Evolutionary conservation across 2,329 filamentous ascomycete species (phyloP).

Genomic region (Paecilomyces niveus): DNA sequence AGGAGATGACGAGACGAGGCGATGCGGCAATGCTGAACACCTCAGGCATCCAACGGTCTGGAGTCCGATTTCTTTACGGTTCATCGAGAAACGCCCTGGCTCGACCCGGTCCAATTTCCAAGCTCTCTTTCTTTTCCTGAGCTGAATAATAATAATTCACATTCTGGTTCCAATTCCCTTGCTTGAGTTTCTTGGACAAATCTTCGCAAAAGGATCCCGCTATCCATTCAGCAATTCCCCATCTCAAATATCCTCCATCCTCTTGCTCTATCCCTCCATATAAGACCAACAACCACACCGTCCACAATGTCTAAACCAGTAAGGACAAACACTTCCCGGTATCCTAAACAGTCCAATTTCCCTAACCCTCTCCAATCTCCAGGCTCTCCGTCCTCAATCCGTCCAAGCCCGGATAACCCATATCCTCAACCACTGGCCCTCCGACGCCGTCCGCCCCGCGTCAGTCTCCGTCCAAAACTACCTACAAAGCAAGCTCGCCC

Average conservation of each 20-base stretch:
- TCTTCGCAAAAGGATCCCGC: neutral
- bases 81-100: neutral
- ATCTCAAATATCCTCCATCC: neutral
- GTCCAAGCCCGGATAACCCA: constrained; percentile 31
- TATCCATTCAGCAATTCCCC: neutral
- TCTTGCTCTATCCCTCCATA: neutral
- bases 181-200: neutral
- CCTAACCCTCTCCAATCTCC: neutral
- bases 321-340: constrained; percentile 3
- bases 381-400: constrained; percentile 20
- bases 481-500: constrained; percentile 26
- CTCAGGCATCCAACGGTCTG: neutral
- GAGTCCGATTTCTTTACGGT: neutral
- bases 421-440: constrained; percentile 39
- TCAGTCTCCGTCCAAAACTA: constrained; percentile 39
- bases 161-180: neutral
- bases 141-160: neutral
- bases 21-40: constrained; percentile 4
- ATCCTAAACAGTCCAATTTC: neutral
- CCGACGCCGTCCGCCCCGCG: constrained; percentile 37
- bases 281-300: too few species aligned
- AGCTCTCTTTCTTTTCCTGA: neutral
- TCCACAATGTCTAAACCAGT: constrained; percentile 22
- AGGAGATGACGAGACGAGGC: constrained; percentile 5
- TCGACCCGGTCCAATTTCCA: neutral